These are phyloP conservation scores for Populus pruinosa DNA, from an alignment of 345 rosid genomes.

Conservation along the genomic window DNA sequence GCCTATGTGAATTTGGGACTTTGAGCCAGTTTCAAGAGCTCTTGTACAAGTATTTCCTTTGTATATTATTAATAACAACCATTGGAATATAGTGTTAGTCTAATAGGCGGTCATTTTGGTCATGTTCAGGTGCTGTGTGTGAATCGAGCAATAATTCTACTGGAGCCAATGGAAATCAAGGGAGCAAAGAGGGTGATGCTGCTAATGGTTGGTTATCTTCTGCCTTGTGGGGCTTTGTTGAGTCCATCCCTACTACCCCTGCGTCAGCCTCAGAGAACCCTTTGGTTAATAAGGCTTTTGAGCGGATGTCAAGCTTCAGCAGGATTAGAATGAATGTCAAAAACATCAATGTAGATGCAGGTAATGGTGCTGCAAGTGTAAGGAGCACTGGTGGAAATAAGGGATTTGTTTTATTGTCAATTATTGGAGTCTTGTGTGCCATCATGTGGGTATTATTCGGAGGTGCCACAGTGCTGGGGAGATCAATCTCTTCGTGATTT, in stretches of 20 bases:
- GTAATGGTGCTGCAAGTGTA: conserved; percentile 22
- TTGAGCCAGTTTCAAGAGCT: conserved; percentile 49
- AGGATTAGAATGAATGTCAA: conserved; percentile 39
- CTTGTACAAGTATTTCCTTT: conserved; percentile 37
- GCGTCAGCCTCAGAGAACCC: conserved; percentile 79
- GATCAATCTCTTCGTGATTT: neutral
- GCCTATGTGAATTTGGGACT: conserved; percentile 30
- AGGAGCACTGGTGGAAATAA: conserved; percentile 32
- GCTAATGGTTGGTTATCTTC: conserved; percentile 55
- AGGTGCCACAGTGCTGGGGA: conserved; percentile 29
- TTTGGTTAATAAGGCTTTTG: conserved; percentile 56
- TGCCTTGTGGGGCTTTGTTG: conserved; percentile 68
- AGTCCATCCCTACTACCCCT: conserved; percentile 78
- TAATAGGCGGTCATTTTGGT: conserved; percentile 16
- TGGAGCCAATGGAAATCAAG: conserved; percentile 31
- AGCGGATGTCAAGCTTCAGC: conserved; percentile 69
- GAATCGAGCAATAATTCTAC: conserved; percentile 14
- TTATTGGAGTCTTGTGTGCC: conserved; percentile 62
- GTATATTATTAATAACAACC: neutral
- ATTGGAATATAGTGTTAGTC: conserved; percentile 13
- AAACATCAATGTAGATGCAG: conserved; percentile 19
- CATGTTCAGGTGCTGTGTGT: conserved; percentile 41
- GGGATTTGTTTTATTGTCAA: conserved; percentile 46
- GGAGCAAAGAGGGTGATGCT: conserved; percentile 25
- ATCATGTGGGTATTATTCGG: conserved; percentile 61